Evolutionary conservation across 2,329 filamentous ascomycete species (phyloP), one percentile per base, ranked within the genome.

Genomic region (Diaporthe sp.): DNA sequence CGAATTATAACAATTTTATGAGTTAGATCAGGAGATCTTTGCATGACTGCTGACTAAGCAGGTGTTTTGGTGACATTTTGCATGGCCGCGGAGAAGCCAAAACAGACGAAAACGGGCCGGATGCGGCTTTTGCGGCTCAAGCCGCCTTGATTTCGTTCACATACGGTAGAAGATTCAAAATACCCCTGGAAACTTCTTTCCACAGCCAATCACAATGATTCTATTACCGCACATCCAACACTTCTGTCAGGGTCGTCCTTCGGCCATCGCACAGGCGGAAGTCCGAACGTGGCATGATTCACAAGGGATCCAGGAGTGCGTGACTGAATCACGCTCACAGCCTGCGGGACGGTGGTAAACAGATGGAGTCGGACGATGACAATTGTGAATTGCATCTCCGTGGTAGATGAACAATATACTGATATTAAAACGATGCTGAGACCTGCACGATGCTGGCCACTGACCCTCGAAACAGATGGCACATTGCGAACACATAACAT

Each of bases 201-300:
- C 22, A 22, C 45, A 52, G 5, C 69, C 69, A 71, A 71, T 71
- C 42, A 71, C 33, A 40, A n/a, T 28, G 17, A 40, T 35, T 61
- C 38, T 8, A 71, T 71, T 71, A 61, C 69, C 35, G 33, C 22
- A 60, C 25, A 13, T 22, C n/a, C 30, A 8, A 28, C 3, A 22
- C 15, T 22, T 15, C 22, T 25, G 69, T 40, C 55, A 61, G 55
- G 55, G 10, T 40, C 45, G 9, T 22, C 13, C 30, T 54, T 71
- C 69, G 69, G 55, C n/a, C 55, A 67, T 60, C 55, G 42, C 55
- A 71, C 69, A 15, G 42, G 55, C 55, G 55, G 55, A 52, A 28
- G 54, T 71, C 54, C 57, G 68, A 61, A 8, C 55, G 55, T 71
- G 69, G 69, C 69, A 52, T 71, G 55, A 71, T 71, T 25, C n/a